These are phyloP conservation scores for Fusarium clavum DNA, from an alignment of 2,329 filamentous ascomycete species.

Conservation along the genomic window DNA sequence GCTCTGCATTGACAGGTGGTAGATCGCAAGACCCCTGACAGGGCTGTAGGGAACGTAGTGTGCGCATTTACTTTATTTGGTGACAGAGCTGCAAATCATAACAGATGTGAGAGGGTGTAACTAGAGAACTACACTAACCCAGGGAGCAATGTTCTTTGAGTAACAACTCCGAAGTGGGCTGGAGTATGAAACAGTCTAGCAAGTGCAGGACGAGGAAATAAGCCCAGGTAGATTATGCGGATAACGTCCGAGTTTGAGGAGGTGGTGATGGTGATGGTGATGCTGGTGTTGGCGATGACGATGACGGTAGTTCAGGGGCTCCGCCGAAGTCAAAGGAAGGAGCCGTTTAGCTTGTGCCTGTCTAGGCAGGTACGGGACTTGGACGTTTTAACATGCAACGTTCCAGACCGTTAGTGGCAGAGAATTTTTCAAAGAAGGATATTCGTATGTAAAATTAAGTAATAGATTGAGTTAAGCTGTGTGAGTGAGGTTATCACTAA, in stretches of 20 bases:
- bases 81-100: slow-evolving; percentile 38
- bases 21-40: slow-evolving; percentile 38
- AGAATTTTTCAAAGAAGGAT: not conserved
- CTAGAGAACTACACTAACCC: slow-evolving; percentile 31
- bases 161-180: slow-evolving; percentile 22
- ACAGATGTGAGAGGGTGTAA: slow-evolving; percentile 20
- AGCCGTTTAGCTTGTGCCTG: slow-evolving; percentile 16
- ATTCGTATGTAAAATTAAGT: slow-evolving; percentile 24
- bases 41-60: slow-evolving; percentile 8
- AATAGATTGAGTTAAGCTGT: not conserved
- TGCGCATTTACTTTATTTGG: slow-evolving; percentile 13
- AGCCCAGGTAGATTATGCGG: slow-evolving; percentile 22
- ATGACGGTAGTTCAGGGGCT: slow-evolving; percentile 26
- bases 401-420: slow-evolving; percentile 15
- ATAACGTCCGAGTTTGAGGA: slow-evolving; percentile 40
- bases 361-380: slow-evolving; percentile 4
- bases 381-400: slow-evolving; percentile 5
- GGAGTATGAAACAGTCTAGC: slow-evolving; percentile 25
- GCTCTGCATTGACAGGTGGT: slow-evolving; percentile 31
- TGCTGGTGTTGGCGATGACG: slow-evolving; percentile 15
- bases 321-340: slow-evolving; percentile 24
- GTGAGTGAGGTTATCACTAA: slow-evolving; percentile 34
- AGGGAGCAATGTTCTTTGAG: slow-evolving; percentile 18
- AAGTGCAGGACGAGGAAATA: slow-evolving; percentile 20
- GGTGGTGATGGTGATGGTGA: slow-evolving; percentile 16